Base-by-base conservation (phyloP, 495 filamentous ascomycete species). In the Hyphodiscus hymeniophilus region DNA sequence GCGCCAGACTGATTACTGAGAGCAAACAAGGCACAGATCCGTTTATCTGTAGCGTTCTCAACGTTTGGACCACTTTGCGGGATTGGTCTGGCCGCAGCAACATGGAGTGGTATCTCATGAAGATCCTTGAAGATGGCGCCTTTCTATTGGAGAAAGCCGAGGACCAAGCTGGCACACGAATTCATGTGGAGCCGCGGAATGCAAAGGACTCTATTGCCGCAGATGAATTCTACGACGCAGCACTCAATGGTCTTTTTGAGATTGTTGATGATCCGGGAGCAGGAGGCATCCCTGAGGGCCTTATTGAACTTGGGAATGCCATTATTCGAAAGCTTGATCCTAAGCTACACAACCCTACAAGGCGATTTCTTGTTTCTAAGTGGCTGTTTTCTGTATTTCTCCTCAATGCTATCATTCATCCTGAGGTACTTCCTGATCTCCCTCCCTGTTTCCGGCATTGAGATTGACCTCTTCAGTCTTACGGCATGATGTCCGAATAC, bases 341-440 rank as follows among this genome's bases (percentile, higher is more conserved):
- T 42, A 82, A 84, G 50, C 78, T 71, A 46, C 80, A 84, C 52
- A 77, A 81, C 48, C 77, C 75, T 47, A 87, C 87, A 32, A 73
- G 83, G 49, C 78, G 77, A 56, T 91, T 88, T 68, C 73, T 96
- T 48, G 81, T 94, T 52, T 79, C 82, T 41, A 89, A 89, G 59
- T 98, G 90, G 84, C 83, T 94, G 54, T 95, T 96, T 60, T 83
- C 86, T 24, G 83, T 81, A 35, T 95, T 87, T 66, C 71, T 98
- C 26, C 76, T 84, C 33, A 84, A 85, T 53, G 85, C 87, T 38
- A 75, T 98, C 53, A 85, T 87, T 39, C 85, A 90, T 58, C 92
- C 92, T 2, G 92, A 98, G 78, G 85, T 80, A 77, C 57, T n/a
- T n/a, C n/a, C n/a, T 73, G 60, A 32, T 21, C 35, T 42, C 28